Base-by-base conservation (phyloP, 169 alveolate genomes). In the Cryptosporidium felis region DNA sequence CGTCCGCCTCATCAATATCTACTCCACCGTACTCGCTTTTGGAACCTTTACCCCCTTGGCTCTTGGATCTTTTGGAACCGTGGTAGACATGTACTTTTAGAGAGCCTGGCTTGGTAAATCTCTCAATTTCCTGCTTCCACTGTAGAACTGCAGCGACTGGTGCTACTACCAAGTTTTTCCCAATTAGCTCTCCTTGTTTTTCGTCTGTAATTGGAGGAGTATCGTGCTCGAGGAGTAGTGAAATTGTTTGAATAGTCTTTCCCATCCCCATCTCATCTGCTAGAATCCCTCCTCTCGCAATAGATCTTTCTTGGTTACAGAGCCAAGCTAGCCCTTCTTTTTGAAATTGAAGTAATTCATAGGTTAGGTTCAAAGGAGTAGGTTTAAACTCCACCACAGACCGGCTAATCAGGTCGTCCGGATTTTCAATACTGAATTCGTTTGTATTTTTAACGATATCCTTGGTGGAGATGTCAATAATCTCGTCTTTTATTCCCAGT, bases 181-280 rank as follows among this genome's bases (percentile, higher is more conserved):
- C 95, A 16, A 65, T 67, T 9, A 80, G 26, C 30, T 80, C 81
- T 41, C 65, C 36, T n/a, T 74, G 38, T 59, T 80, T 38, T 0
- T 38, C 0, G 46, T 18, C 44, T 18, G 53, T 45, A 18, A 45
- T 23, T 3, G 88, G 51, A 10, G 88, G 81, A 4, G 61, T 49
- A 42, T 89, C 88, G 46, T 91, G 92, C 36, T 81, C 89, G 38
- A 92, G 89, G 30, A 92, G 47, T 49, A 90, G 53, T 18, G 92
- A 46, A 9, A 92, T 85, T 41, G 88, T 80, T 60, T 93, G 95
- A 45, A 89, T 92, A n/a, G 92, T 90, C 82, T 90, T 92, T 2
- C 94, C 96, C 94, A 94, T 89, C 2, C 96, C 96, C 96, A 94
- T 94, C 63, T 94, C 96, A 89, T 94, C 96, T 1, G 96, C 96